Percentiles rank a stretch among this genome's conserved stretches.
These are phyloP conservation scores for Aspergillus floridensis DNA, from an alignment of 2,329 filamentous ascomycete genomes.

Conservation along the genomic window DNA sequence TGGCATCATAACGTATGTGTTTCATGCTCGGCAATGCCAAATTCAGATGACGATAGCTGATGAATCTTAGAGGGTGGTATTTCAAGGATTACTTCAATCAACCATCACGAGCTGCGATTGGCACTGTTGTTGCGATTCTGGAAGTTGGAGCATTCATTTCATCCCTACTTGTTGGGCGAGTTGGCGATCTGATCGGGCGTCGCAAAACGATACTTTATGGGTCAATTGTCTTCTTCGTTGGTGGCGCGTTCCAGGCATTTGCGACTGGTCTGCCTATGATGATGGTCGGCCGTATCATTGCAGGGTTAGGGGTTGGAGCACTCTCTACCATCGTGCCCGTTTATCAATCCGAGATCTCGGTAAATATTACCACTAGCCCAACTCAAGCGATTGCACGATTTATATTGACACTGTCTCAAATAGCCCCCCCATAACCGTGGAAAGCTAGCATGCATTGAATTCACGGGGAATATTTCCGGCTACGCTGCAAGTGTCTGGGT, in stretches of 20 bases:
- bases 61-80: slow-evolving; percentile 64
- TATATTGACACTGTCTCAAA: slow-evolving; percentile 17
- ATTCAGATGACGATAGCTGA: slow-evolving; percentile 13
- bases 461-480: slow-evolving; percentile 93
- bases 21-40: slow-evolving; percentile 8
- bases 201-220: slow-evolving; percentile 90
- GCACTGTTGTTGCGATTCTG: slow-evolving; percentile 96
- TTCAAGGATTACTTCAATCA: slow-evolving; percentile 93
- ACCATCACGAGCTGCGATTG: slow-evolving; percentile 80
- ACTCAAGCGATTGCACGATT: not conserved
- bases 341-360: slow-evolving; percentile 89
- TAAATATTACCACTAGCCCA: slow-evolving; percentile 16
- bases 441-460: slow-evolving; percentile 95
- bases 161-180: slow-evolving; percentile 78
- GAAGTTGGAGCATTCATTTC: slow-evolving; percentile 91
- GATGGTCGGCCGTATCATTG: slow-evolving; percentile 75
- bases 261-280: slow-evolving; percentile 86
- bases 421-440: slow-evolving; percentile 87
- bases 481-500: slow-evolving; percentile 98
- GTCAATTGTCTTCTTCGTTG: slow-evolving; percentile 79
- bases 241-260: slow-evolving; percentile 80
- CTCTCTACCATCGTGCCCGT: slow-evolving; percentile 90
- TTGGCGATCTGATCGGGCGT: slow-evolving; percentile 89
- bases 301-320: slow-evolving; percentile 82
- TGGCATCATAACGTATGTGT: slow-evolving; percentile 64